These are phyloP conservation scores for Zalaria obscura DNA, from an alignment of 2,329 filamentous ascomycete species.

Conservation along the genomic window DNA sequence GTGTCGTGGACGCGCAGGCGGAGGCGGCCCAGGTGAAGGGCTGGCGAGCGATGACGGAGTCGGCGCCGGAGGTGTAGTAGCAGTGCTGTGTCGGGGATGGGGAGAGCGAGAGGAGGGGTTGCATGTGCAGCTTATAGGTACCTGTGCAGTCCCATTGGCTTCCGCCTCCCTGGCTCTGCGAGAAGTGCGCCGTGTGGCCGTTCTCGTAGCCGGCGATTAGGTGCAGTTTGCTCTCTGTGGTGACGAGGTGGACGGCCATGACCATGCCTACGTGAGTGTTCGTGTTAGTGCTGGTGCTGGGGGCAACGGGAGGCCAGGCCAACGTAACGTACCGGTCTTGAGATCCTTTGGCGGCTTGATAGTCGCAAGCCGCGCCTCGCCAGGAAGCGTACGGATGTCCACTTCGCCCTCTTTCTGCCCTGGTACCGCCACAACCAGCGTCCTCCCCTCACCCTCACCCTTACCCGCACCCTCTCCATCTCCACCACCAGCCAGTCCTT, in stretches of 20 bases:
- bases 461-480: not conserved
- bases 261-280: constrained; percentile 57
- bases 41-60: constrained; percentile 66
- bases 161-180: constrained; percentile 22
- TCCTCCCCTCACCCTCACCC: not conserved
- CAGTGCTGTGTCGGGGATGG: constrained; percentile 28
- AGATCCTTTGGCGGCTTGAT: constrained; percentile 31
- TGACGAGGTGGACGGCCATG: constrained; percentile 58
- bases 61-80: constrained; percentile 72
- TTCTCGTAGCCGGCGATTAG: constrained; percentile 75
- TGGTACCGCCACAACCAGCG: constrained; percentile 61
- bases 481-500: no score
- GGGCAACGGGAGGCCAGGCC: no score
- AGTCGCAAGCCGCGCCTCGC: constrained; percentile 51
- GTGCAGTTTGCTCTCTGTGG: constrained; percentile 34
- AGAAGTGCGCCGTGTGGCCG: constrained; percentile 51
- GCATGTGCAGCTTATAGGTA: constrained; percentile 52
- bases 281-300: no score
- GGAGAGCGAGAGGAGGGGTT: constrained; percentile 61
- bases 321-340: constrained; percentile 35
- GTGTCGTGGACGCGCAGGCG: constrained; percentile 1
- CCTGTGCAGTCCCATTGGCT: constrained; percentile 48
- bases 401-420: constrained; percentile 39
- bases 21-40: constrained; percentile 34
- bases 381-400: constrained; percentile 73